A percentile compares a stretch with the other conserved stretches of the same genome.
Conservation (phyloP, 2,329 filamentous ascomycete species). For the Arthrobotrys sphaeroides region DNA sequence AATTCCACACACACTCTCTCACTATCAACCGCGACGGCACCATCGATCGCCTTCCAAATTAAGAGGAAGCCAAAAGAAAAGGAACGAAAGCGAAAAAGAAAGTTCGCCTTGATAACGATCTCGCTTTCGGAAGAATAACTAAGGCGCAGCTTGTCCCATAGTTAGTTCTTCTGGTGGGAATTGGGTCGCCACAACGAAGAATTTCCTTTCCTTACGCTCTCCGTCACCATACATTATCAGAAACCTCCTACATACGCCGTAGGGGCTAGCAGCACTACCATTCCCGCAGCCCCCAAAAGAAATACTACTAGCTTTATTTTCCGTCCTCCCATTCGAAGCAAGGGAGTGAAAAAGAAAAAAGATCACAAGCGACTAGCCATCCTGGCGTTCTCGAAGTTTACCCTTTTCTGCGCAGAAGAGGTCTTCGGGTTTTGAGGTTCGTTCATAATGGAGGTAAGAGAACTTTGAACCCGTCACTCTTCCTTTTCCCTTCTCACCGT, state of each 20-base stretch:
- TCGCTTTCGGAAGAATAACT: slow-evolving; percentile 46
- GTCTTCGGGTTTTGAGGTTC: slow-evolving; percentile 42
- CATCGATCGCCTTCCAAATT: slow-evolving; percentile 20
- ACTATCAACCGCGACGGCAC: slow-evolving; percentile 1
- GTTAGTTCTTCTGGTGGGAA: slow-evolving; percentile 34
- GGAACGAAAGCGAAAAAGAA: too few species aligned
- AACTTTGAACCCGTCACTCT: slow-evolving; percentile 37
- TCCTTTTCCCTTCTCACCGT: slow-evolving; percentile 9
- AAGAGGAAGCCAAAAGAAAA: slow-evolving; percentile 35
- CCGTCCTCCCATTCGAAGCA: slow-evolving; percentile 25
- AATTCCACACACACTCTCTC: slow-evolving; percentile 5
- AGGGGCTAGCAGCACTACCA: slow-evolving; percentile 47
- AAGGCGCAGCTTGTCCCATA: slow-evolving; percentile 32
- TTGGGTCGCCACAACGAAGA: slow-evolving; percentile 46
- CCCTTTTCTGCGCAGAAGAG: slow-evolving; percentile 43
- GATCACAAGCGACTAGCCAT: slow-evolving; percentile 39
- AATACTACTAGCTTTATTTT: slow-evolving; percentile 30
- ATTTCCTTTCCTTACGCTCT: slow-evolving; percentile 39
- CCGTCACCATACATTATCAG: slow-evolving; percentile 49
- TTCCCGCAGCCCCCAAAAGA: slow-evolving; percentile 39
- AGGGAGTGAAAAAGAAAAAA: slow-evolving; percentile 43
- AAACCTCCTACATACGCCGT: slow-evolving; percentile 47
- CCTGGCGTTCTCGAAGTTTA: slow-evolving; percentile 52
- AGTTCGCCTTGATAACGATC: slow-evolving; percentile 29
- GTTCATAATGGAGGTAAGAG: slow-evolving; percentile 53